Percentiles rank a stretch among this genome's conserved stretches.
Evolutionary conservation across 441 rosid genomes (phyloP).

Genomic region (Brassica hybrid): DNA sequence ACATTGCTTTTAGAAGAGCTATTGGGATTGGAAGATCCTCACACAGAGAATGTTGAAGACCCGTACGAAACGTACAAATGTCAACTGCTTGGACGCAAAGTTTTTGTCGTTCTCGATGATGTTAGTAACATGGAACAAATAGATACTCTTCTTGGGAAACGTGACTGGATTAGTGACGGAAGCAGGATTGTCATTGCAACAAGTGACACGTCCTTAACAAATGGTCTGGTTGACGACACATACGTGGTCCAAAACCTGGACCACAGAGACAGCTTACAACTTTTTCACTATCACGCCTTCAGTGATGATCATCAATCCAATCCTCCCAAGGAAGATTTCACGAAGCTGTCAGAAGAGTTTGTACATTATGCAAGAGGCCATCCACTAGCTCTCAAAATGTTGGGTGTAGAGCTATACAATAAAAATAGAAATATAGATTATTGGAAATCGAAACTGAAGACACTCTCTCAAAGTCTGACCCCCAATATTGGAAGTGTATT

Average conservation of each 20-base stretch:
- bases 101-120: conserved; percentile 6
- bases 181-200: conserved; percentile 26
- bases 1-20: not conserved
- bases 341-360: not conserved
- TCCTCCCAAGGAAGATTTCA: not conserved
- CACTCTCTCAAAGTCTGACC: not conserved
- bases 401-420: not conserved
- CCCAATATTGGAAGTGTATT: conserved; percentile 10
- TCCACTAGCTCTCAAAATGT: conserved; percentile 17
- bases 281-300: not conserved
- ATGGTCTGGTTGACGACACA: not conserved
- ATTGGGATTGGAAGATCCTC: not conserved
- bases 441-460: not conserved
- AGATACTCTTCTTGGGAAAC: not conserved
- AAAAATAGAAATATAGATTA: not conserved
- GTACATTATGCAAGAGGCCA: conserved; percentile 4
- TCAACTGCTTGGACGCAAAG: not conserved
- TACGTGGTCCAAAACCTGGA: conserved; percentile 10
- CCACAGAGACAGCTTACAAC: not conserved
- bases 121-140: not conserved
- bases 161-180: not conserved
- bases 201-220: not conserved
- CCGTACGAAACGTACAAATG: not conserved
- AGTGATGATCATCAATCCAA: not conserved
- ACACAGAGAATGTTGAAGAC: not conserved